Evolutionary conservation across 768 basidiomycete genomes (phyloP).

Genomic region (Dictyophora rubrovolvata): DNA sequence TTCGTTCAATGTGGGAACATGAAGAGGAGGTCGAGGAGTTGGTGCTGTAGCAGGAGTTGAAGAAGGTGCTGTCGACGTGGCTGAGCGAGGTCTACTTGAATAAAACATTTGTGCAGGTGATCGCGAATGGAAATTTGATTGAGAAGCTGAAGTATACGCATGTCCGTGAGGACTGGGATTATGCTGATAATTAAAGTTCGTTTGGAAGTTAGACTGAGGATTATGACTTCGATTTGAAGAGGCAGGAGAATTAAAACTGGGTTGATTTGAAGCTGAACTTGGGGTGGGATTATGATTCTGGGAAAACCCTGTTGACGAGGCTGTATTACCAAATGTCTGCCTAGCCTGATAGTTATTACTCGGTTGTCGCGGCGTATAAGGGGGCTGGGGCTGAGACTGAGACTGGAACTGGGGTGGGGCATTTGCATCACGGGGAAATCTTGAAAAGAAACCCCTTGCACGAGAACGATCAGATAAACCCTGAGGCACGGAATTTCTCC

Average conservation of each 20-base stretch:
- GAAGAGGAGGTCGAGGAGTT: constrained; percentile 26
- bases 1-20: constrained; percentile 53
- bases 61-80: constrained; percentile 20
- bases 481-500: constrained; percentile 51
- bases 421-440: constrained; percentile 21
- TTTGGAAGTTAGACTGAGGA: constrained; percentile 12
- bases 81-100: constrained; percentile 24
- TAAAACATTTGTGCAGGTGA: constrained; percentile 23
- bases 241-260: constrained; percentile 11
- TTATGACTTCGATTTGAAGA: constrained; percentile 6
- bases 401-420: constrained; percentile 19
- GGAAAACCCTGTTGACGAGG: constrained; percentile 12
- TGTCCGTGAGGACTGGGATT: constrained; percentile 14
- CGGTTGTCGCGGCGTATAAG: constrained; percentile 19
- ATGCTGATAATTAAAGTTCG: constrained; percentile 11
- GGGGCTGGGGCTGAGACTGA: constrained; percentile 24
- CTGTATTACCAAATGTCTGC: constrained; percentile 6
- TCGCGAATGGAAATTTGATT: constrained; percentile 25
- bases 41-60: constrained; percentile 25
- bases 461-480: constrained; percentile 19
- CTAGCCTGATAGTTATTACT: constrained; percentile 17
- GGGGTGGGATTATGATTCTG: constrained; percentile 1
- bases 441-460: constrained; percentile 36
- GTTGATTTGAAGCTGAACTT: constrained; percentile 8
- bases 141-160: constrained; percentile 22